A percentile compares a stretch with the other conserved stretches of the same genome.
Evolutionary conservation across 441 rosid species (phyloP).

Genomic region (Viola pubescens): DNA sequence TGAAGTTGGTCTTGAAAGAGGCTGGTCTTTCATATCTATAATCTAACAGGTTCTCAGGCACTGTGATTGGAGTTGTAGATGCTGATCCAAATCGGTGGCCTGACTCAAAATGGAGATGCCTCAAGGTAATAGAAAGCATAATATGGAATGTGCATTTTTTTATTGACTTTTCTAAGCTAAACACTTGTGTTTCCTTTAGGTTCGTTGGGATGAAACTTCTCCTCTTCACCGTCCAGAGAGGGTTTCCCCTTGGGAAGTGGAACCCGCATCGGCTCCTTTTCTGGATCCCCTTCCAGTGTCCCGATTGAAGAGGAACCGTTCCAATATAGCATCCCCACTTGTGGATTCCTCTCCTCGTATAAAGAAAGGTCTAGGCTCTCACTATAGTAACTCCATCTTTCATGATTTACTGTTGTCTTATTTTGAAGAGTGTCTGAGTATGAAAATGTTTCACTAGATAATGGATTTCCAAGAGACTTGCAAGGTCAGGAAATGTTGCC

Average conservation of each 20-base stretch:
- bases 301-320: slow-evolving; percentile 10
- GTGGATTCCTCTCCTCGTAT: slow-evolving; percentile 63
- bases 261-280: slow-evolving; percentile 40
- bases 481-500: slow-evolving; percentile 98
- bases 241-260: slow-evolving; percentile 94
- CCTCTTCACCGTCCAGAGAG: slow-evolving; percentile 53
- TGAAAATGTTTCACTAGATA: not conserved
- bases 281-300: slow-evolving; percentile 64
- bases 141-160: not conserved
- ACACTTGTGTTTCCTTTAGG: slow-evolving; percentile 35
- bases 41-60: slow-evolving; percentile 60
- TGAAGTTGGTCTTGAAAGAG: no score
- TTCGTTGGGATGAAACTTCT: slow-evolving; percentile 75
- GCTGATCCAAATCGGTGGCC: slow-evolving; percentile 84
- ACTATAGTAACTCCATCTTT: slow-evolving; percentile 38
- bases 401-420: slow-evolving; percentile 30
- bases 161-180: not conserved
- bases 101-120: slow-evolving; percentile 90
- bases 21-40: no score
- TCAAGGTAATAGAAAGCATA: slow-evolving; percentile 39
- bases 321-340: no score
- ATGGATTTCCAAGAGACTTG: slow-evolving; percentile 77
- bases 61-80: slow-evolving; percentile 64
- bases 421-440: not conserved
- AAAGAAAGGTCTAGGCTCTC: slow-evolving; percentile 67